These are phyloP conservation scores for Glarea lozoyensis DNA, from an alignment of 495 filamentous ascomycete species.

Conservation along the genomic window DNA sequence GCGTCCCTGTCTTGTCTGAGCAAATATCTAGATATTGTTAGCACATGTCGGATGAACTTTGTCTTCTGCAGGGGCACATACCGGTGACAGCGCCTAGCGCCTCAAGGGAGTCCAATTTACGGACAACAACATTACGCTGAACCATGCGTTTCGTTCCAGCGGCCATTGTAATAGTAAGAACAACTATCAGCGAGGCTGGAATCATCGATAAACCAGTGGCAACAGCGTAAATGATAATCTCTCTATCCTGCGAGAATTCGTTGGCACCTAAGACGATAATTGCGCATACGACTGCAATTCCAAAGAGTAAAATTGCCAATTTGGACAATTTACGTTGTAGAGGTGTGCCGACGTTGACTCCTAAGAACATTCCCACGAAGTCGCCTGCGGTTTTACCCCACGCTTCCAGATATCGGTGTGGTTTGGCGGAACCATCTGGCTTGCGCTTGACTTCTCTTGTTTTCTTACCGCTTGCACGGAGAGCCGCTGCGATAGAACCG, in stretches of 20 bases:
- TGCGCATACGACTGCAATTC: constrained; percentile 38
- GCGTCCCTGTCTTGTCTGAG: constrained; percentile 64
- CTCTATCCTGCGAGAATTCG: constrained; percentile 29
- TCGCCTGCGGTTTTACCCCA: constrained; percentile 58
- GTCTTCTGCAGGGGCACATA: background rate
- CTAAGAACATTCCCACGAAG: constrained; percentile 59
- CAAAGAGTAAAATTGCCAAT: constrained; percentile 39
- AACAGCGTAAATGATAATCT: constrained; percentile 45
- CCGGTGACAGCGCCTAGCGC: constrained; percentile 56
- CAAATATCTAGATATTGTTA: constrained; percentile 42
- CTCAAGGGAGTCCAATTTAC: constrained; percentile 42
- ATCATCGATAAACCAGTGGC: constrained; percentile 54
- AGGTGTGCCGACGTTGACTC: constrained; percentile 52
- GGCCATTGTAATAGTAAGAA: constrained; percentile 48
- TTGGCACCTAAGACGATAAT: constrained; percentile 43
- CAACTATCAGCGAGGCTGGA: constrained; percentile 41
- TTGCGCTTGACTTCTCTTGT: constrained; percentile 48
- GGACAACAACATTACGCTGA: constrained; percentile 38
- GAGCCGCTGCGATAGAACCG: constrained; percentile 58
- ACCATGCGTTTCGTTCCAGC: constrained; percentile 44
- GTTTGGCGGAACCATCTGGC: constrained; percentile 45
- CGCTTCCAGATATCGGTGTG: constrained; percentile 60
- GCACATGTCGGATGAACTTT: background rate
- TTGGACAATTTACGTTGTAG: constrained; percentile 41
- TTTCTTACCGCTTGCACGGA: constrained; percentile 32